Conservation (phyloP, 208 protist species). For the Porcisia deanei region DNA sequence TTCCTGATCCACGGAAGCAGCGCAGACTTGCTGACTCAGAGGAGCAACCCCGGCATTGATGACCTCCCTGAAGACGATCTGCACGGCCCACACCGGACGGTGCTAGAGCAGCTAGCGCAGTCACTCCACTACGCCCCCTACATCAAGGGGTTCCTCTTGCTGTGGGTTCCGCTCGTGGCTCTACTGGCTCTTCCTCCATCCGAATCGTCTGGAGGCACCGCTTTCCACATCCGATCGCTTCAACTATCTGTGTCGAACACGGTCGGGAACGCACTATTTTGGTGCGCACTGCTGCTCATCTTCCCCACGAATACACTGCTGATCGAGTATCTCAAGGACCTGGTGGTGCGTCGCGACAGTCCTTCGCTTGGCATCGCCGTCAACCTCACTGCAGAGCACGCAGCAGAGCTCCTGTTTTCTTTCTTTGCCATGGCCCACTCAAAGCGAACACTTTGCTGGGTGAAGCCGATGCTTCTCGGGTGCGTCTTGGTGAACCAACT, state of each 20-base stretch:
- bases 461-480: slow-evolving; percentile 63
- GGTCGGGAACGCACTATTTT: slow-evolving; percentile 18
- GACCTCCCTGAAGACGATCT: slow-evolving; percentile 46
- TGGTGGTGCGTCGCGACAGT: slow-evolving; percentile 50
- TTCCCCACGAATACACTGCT: slow-evolving; percentile 34
- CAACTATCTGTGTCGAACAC: slow-evolving; percentile 7
- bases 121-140: slow-evolving; percentile 25
- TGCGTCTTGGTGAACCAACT: slow-evolving; percentile 69
- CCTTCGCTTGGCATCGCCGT: slow-evolving; percentile 41
- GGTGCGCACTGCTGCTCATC: slow-evolving; percentile 32
- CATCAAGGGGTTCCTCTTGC: slow-evolving; percentile 31
- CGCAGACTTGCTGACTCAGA: background rate
- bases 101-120: slow-evolving; percentile 21
- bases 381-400: slow-evolving; percentile 69
- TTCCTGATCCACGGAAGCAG: background rate
- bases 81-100: slow-evolving; percentile 22
- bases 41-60: slow-evolving; percentile 34
- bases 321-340: slow-evolving; percentile 63
- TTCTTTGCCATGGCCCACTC: slow-evolving; percentile 40
- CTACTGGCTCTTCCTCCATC: background rate
- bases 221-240: background rate
- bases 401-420: slow-evolving; percentile 52
- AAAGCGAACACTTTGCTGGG: slow-evolving; percentile 43
- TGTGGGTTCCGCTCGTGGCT: slow-evolving; percentile 27
- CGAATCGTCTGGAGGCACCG: background rate